Evolutionary conservation across 2,329 filamentous ascomycete species (phyloP), one percentile per base, ranked within the genome.

Genomic region (Fusarium nanum): DNA sequence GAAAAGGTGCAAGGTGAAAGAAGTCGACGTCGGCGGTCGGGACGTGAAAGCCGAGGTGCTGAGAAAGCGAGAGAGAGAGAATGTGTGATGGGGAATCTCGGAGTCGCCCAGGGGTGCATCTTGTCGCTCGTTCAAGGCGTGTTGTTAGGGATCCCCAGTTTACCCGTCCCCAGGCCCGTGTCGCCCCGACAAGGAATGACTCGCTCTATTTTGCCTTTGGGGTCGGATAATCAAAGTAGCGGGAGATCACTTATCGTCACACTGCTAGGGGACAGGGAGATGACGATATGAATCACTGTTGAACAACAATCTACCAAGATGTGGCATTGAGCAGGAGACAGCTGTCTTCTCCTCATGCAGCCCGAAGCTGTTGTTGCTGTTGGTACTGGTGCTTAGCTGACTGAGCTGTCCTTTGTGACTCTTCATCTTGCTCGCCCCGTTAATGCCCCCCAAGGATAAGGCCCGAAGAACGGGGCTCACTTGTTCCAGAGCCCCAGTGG

Each of bases 381-480:
- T 59, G 42, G 56, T 44, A 40, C 22, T 56, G 50, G n/a, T 58
- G 32, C 52, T 63, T 20, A 54, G 47, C 61, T 54, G 30, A 67
- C 64, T 67, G 62, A 64, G 58, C 44, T 68, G 64, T 68, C 58
- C 37, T 46, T 55, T 55, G 53, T 68, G 65, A 68, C 65, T 64
- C 64, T 68, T 68, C 40, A 56, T 62, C 67, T 50, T 67, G 67
- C 46, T 64, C 57, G 67, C 67, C 67, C 67, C 67, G 42, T 70
- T 55, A 65, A 68, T 64, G 62, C 53, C 63, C 67, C 66, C 67
- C 67, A 41, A 67, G 67, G 49, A 70, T 70, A 71, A 71, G 67
- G 67, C 57, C 67, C 67, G 67, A 70, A 71, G 67, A 70, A 70
- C 58, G 67, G 67, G 67, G 67, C 67, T 68, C 67, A 70, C 60